phyloP scores from a whole-genome alignment of 164 flowering plant species.

The Stephania yunnanensis region DNA sequence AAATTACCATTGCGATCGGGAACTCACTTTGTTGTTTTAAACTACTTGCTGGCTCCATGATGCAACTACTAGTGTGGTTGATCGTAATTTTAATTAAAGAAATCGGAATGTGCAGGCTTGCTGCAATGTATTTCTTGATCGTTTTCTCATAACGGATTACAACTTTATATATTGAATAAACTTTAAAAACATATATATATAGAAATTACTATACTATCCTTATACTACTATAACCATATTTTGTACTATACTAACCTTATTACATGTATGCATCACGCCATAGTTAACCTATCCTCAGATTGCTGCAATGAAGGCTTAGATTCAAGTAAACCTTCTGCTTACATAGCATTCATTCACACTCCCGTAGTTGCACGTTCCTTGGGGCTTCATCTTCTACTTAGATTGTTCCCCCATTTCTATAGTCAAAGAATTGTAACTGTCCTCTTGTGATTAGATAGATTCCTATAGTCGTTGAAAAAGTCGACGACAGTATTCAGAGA shows the following conservation, averaged over 20 bases:
- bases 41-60: neutral
- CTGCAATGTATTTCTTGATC: too few relatives aligned
- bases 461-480: conserved; percentile 49
- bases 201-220: too few relatives aligned
- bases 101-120: too few relatives aligned
- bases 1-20: conserved; percentile 20
- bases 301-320: conserved; percentile 2
- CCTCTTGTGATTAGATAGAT: conserved; percentile 21
- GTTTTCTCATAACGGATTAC: too few relatives aligned
- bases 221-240: too few relatives aligned
- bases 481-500: conserved; percentile 18
- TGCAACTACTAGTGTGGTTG: too few relatives aligned
- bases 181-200: too few relatives aligned
- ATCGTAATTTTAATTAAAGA: too few relatives aligned
- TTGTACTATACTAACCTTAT: too few relatives aligned
- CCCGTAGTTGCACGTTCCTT: conserved; percentile 30
- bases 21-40: conserved; percentile 18
- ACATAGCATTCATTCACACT: conserved; percentile 34
- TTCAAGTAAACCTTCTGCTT: conserved; percentile 15
- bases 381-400: conserved; percentile 11
- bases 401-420: conserved; percentile 10
- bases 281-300: conserved; percentile 5
- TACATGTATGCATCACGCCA: too few relatives aligned
- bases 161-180: too few relatives aligned
- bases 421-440: conserved; percentile 14